phyloP scores from a whole-genome alignment of 805 yeast species.

The Maudiozyma barnettii region DNA sequence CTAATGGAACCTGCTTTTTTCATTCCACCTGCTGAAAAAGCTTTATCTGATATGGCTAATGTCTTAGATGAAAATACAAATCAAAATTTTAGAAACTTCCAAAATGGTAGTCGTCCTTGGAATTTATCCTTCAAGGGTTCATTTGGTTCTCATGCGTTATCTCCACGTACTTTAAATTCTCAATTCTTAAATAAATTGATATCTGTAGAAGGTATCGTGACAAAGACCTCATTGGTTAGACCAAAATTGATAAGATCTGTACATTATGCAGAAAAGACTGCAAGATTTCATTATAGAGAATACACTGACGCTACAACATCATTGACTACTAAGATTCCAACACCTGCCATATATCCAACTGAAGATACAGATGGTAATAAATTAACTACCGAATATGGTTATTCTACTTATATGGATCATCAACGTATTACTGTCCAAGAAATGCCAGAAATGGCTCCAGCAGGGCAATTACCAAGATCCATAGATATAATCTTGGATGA shows the following conservation, averaged over 20 bases:
- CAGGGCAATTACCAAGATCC: slow-evolving; percentile 93
- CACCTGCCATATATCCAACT: slow-evolving; percentile 83
- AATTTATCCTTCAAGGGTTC: slow-evolving; percentile 81
- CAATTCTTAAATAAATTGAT: slow-evolving; percentile 69
- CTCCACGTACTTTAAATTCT: slow-evolving; percentile 81
- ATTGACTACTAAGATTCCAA: slow-evolving; percentile 38
- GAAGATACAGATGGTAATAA: slow-evolving; percentile 89
- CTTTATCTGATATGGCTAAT: slow-evolving; percentile 68
- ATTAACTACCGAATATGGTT: slow-evolving; percentile 84
- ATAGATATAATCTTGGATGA: slow-evolving; percentile 90
- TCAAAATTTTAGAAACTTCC: slow-evolving; percentile 38
- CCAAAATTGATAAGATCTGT: slow-evolving; percentile 89
- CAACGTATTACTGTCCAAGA: slow-evolving; percentile 91
- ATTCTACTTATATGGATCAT: slow-evolving; percentile 85
- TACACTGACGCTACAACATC: slow-evolving; percentile 90
- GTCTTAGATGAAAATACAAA: slow-evolving; percentile 40
- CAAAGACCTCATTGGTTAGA: slow-evolving; percentile 84
- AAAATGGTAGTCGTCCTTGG: slow-evolving; percentile 36
- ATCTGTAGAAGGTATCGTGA: slow-evolving; percentile 90
- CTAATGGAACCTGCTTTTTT: slow-evolving; percentile 71
- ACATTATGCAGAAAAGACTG: slow-evolving; percentile 80
- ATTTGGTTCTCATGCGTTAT: slow-evolving; percentile 77
- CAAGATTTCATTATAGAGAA: slow-evolving; percentile 80
- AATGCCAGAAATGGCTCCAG: slow-evolving; percentile 96
- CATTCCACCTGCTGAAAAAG: slow-evolving; percentile 82